Evolutionary conservation across 306 rosid species (phyloP), one percentile per base, ranked within the genome.

Genomic region (Argentina anserina): DNA sequence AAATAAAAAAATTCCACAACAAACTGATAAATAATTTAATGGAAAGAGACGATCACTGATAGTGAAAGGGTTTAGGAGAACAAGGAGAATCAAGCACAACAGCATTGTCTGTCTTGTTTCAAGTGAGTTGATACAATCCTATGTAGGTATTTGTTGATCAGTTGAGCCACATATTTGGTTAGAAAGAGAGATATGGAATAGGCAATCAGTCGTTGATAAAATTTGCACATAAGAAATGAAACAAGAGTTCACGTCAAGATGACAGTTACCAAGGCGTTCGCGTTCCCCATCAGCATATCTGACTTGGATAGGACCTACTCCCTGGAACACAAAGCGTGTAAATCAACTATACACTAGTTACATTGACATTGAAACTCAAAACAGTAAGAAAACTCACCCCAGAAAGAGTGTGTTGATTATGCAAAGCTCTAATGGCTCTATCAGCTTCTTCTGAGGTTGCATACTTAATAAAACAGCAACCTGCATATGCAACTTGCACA

Each of bases 251-350:
- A 78, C 64, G 53, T 67, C 28, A 52, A 62, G 71, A 83, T 80
- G 69, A 63, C 65, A 65, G 45, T 81, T 91, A 94, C 98, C 98
- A 12, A 94, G 98, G 74, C 97, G 96, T 83, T 94, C 98, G 15
- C 97, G 89, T 81, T 94, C 98, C 42, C 98, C 98, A 75, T 94
- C 98, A 74, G 98, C 98, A 81, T 94, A 94, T 80, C 98, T 88
- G 65, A 94, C 98, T 91, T 94, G 98, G 78, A 94, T 87, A 58
- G 98, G 96, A 79, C 98, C 92, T 17, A 75, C 65, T 78, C 98
- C 96, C 98, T 94, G 82, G 60, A 82, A 80, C 36, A 79, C 50
- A 78, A 70, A 63, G 71, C 21, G 70, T 74, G 82, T 76, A 79
- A 75, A 73, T 73, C 46, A 45, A 75, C 66, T 10, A 75, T 28